Percentiles rank a stretch among this genome's conserved stretches.
Conservation (phyloP, 768 basidiomycete genomes). For the Termitomyces sp. region DNA sequence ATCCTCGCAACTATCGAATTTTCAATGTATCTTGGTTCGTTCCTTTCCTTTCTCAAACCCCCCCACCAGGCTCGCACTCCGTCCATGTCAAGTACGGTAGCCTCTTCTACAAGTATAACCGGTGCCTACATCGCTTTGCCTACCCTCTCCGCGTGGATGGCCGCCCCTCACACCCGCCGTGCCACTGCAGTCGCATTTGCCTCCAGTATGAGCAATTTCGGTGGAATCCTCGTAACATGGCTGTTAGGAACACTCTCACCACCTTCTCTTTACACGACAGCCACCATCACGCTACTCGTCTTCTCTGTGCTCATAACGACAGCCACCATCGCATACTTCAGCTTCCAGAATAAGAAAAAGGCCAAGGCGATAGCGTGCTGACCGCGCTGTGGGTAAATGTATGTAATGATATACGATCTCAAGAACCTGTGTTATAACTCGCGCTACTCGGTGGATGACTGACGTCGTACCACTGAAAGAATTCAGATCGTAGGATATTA, state of each 20-base stretch:
- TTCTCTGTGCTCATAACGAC: constrained; percentile 31
- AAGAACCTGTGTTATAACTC: too few relatives aligned
- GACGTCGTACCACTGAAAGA: too few relatives aligned
- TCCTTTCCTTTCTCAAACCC: not conserved
- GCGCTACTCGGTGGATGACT: too few relatives aligned
- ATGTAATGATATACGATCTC: constrained; percentile 17
- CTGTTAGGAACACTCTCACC: constrained; percentile 45
- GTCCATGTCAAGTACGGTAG: constrained; percentile 43
- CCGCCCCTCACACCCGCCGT: constrained; percentile 47
- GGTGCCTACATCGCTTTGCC: constrained; percentile 51
- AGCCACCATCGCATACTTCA: constrained; percentile 34
- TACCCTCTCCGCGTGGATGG: constrained; percentile 49
- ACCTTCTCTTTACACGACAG: constrained; percentile 42
- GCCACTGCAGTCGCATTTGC: constrained; percentile 54
- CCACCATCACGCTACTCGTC: constrained; percentile 33
- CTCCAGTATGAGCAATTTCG: constrained; percentile 51
- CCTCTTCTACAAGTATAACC: constrained; percentile 47
- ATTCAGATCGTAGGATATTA: too few relatives aligned
- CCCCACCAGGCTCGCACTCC: constrained; percentile 26
- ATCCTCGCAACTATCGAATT: constrained; percentile 43
- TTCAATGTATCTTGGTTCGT: constrained; percentile 45
- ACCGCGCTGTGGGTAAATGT: too few relatives aligned
- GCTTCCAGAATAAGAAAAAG: constrained; percentile 40
- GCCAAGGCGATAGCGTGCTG: too few relatives aligned
- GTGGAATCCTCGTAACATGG: constrained; percentile 59